Evolutionary conservation across 2,329 filamentous ascomycete species (phyloP).

Genomic region (Talaromyces sp.): DNA sequence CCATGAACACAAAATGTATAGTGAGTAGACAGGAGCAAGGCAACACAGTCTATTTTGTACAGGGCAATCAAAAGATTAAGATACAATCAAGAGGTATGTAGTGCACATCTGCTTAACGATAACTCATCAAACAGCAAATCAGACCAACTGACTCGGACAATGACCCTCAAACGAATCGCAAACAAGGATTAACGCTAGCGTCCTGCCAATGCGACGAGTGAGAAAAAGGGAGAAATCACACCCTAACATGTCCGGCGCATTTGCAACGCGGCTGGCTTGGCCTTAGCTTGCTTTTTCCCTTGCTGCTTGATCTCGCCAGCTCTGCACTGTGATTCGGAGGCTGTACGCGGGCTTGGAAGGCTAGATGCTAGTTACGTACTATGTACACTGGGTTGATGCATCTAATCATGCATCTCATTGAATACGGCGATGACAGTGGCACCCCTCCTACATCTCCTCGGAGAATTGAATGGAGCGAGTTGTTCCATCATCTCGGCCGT

Average conservation of each 20-base stretch:
- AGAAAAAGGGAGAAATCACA: neutral
- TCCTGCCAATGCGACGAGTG: neutral
- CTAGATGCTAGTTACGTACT: neutral
- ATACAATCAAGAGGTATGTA: neutral
- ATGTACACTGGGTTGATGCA: neutral
- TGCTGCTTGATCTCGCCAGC: neutral
- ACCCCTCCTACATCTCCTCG: neutral
- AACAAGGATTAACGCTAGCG: neutral
- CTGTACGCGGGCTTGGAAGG: neutral
- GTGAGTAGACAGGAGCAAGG: neutral
- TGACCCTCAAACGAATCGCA: neutral
- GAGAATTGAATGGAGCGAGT: neutral
- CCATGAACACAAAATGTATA: neutral
- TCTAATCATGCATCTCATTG: slow-evolving; percentile 4
- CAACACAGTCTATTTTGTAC: neutral
- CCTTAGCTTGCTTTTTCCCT: slow-evolving; percentile 1
- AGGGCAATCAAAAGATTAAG: neutral
- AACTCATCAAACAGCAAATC: neutral
- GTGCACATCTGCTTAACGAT: neutral
- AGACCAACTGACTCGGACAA: neutral
- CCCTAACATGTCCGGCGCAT: neutral
- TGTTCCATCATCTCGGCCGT: neutral
- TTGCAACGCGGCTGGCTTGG: neutral
- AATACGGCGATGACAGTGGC: neutral
- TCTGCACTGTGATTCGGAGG: neutral